Conservation (phyloP, 352 stramenopile genomes). For the Phytophthora rubi region DNA sequence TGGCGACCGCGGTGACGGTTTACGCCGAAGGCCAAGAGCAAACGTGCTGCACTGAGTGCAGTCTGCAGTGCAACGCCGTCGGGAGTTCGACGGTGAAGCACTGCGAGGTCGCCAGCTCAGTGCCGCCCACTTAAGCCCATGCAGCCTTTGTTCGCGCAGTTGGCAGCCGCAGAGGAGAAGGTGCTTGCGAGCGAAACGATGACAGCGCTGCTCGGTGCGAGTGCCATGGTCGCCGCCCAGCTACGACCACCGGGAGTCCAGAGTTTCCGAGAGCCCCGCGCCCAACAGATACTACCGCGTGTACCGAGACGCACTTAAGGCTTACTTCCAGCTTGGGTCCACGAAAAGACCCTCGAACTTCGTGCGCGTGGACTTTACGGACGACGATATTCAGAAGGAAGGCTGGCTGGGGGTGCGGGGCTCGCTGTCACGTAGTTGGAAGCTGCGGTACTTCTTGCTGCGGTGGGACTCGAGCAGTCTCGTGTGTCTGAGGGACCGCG, state of each 20-base stretch:
- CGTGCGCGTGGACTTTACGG: slow-evolving; percentile 63
- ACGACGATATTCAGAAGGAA: slow-evolving; percentile 77
- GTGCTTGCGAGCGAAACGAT: slow-evolving; percentile 2
- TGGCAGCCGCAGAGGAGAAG: slow-evolving; percentile 19
- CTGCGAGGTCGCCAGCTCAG: slow-evolving; percentile 25
- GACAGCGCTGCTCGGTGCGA: slow-evolving; percentile 46
- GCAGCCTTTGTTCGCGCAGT: slow-evolving; percentile 24
- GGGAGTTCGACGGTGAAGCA: no score
- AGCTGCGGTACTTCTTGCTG: slow-evolving; percentile 85
- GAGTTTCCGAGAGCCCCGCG: background rate
- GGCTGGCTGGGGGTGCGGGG: slow-evolving; percentile 79
- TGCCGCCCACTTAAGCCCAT: background rate
- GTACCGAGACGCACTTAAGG: slow-evolving; percentile 69
- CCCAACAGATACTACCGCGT: slow-evolving; percentile 66
- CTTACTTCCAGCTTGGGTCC: slow-evolving; percentile 63
- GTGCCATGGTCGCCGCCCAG: slow-evolving; percentile 2
- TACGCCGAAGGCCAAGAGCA: background rate
- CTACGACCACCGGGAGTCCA: slow-evolving; percentile 1
- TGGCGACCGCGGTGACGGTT: no score
- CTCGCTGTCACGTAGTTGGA: slow-evolving; percentile 82
- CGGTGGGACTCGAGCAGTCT: slow-evolving; percentile 72
- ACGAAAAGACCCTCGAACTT: slow-evolving; percentile 55
- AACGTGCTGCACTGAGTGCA: background rate
- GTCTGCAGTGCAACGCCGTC: no score
- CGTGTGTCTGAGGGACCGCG: slow-evolving; percentile 75